Percentiles rank a stretch among this genome's conserved stretches.
phyloP scores from a whole-genome alignment of 1,139 yeast species.

The Kurtzmaniella quercitrusa region DNA sequence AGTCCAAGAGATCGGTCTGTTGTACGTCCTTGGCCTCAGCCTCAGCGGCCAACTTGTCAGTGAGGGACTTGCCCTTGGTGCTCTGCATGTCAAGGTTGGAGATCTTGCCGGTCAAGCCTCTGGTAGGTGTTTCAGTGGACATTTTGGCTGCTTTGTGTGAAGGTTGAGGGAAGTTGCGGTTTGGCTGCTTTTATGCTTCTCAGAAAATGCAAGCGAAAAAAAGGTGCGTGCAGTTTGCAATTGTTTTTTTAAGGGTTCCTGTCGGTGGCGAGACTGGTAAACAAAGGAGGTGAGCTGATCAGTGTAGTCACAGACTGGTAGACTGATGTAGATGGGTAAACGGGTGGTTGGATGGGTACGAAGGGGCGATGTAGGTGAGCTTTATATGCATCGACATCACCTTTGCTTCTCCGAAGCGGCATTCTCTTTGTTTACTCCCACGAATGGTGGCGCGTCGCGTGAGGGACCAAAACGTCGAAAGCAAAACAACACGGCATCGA shows the following conservation, averaged over 20 bases:
- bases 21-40: slow-evolving; percentile 40
- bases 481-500: not conserved
- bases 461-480: not conserved
- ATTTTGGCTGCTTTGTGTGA: slow-evolving; percentile 13
- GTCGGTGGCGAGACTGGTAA: not conserved
- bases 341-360: not conserved
- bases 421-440: slow-evolving; percentile 1
- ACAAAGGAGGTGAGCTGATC: not conserved
- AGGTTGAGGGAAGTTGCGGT: not conserved
- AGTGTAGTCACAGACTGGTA: not conserved
- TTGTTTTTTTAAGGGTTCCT: not conserved
- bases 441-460: slow-evolving; percentile 2
- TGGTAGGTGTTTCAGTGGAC: slow-evolving; percentile 47
- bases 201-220: not conserved
- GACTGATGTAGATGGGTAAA: not conserved
- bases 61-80: slow-evolving; percentile 33
- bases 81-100: slow-evolving; percentile 33
- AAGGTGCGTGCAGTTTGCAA: slow-evolving; percentile 1
- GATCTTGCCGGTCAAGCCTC: slow-evolving; percentile 47
- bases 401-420: slow-evolving; percentile 1
- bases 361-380: not conserved
- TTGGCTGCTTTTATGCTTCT: not conserved
- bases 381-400: not conserved
- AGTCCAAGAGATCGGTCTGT: slow-evolving; percentile 19
- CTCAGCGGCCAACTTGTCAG: slow-evolving; percentile 44